A percentile compares a stretch with the other conserved stretches of the same genome.
phyloP scores from a whole-genome alignment of 23 red algal genomes.

The Cyanidiococcus yangmingshanensis region DNA sequence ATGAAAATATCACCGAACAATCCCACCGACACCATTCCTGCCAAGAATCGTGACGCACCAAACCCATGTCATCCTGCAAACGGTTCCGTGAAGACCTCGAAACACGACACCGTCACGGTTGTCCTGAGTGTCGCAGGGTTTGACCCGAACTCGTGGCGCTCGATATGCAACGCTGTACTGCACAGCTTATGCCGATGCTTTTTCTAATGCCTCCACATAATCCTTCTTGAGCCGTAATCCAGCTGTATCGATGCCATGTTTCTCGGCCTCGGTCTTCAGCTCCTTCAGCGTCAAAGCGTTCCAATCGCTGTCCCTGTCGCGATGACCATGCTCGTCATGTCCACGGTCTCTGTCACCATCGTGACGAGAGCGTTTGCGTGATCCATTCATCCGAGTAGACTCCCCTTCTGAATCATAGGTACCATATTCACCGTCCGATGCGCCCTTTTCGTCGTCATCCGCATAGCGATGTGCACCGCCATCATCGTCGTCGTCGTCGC shows the following conservation, averaged over 20 bases:
- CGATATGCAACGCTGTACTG: too few species aligned
- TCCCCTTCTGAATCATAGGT: neutral
- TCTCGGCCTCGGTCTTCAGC: slow-evolving; percentile 11
- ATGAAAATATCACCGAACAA: neutral
- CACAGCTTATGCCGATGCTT: neutral
- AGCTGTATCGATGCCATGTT: neutral
- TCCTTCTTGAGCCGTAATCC: slow-evolving; percentile 6
- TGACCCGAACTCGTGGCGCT: too few species aligned
- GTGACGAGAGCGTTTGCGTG: neutral
- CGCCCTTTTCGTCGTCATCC: neutral
- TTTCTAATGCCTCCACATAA: slow-evolving; percentile 7
- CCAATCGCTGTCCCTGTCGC: neutral
- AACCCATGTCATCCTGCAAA: too few species aligned
- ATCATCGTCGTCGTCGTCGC: neutral
- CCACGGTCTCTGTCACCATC: too few species aligned
- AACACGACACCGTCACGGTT: too few species aligned
- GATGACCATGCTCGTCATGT: neutral
- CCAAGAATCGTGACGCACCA: too few species aligned
- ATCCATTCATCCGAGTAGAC: neutral
- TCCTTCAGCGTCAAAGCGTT: slow-evolving; percentile 13
- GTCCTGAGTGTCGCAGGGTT: too few species aligned
- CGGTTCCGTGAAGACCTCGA: too few species aligned
- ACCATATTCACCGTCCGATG: neutral
- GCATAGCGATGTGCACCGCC: neutral
- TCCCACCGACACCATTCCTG: too few species aligned